Conservation (phyloP, 192 early-diverging fungal genomes). For the Gryganskiella cystojenkinii region DNA sequence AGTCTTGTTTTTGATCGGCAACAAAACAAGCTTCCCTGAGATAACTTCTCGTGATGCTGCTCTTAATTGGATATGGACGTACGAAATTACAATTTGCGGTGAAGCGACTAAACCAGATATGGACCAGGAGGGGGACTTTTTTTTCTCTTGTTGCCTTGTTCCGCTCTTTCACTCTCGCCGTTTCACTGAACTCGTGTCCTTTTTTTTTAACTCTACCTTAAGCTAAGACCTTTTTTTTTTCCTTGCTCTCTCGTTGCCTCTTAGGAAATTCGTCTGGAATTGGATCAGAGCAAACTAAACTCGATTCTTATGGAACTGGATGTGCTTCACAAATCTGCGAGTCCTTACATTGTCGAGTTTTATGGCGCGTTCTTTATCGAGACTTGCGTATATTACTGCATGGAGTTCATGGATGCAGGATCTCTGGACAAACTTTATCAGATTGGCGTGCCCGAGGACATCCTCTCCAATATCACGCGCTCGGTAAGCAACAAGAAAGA, state of each 20-base stretch:
- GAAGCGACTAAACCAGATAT: no score
- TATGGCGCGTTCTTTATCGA: constrained; percentile 98
- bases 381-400: constrained; percentile 96
- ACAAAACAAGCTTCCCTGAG: no score
- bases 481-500: constrained; percentile 60
- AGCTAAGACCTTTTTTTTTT: constrained; percentile 3
- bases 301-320: constrained; percentile 98
- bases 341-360: constrained; percentile 95
- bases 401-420: constrained; percentile 99
- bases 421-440: constrained; percentile 90
- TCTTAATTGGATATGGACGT: no score
- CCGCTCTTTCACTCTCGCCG: no score
- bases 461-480: constrained; percentile 79
- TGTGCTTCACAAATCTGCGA: constrained; percentile 88
- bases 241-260: not conserved
- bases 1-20: no score
- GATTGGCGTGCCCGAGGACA: constrained; percentile 82
- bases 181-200: no score
- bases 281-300: constrained; percentile 88
- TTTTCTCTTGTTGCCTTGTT: no score
- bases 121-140: not conserved
- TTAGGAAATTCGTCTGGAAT: constrained; percentile 91
- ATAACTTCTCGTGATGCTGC: no score
- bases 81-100: no score
- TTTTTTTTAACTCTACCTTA: not conserved